Percentiles rank a stretch among this genome's conserved stretches.
Evolutionary conservation across 2,329 filamentous ascomycete genomes (phyloP).

Genomic region (Metarhizium anisopliae): DNA sequence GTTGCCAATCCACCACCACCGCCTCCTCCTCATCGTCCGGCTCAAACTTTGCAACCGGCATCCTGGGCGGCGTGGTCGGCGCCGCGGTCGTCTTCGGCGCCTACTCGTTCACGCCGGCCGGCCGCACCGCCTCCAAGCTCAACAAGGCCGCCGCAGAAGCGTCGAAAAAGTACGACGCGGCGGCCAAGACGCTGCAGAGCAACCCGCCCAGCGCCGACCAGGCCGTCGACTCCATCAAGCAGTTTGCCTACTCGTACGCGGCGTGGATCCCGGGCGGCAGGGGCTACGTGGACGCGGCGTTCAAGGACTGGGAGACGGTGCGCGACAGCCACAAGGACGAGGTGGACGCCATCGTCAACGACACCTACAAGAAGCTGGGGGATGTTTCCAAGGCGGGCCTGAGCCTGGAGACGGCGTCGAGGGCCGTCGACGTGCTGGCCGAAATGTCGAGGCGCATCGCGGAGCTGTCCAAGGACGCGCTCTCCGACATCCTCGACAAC

Average conservation of each 20-base stretch:
- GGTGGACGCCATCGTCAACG: slow-evolving; percentile 57
- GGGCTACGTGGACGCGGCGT: slow-evolving; percentile 58
- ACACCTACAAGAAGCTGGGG: slow-evolving; percentile 60
- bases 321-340: slow-evolving; percentile 59
- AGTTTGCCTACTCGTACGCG: slow-evolving; percentile 60
- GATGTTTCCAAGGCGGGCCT: slow-evolving; percentile 50
- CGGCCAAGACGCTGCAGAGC: slow-evolving; percentile 51
- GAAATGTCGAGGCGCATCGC: slow-evolving; percentile 52
- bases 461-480: slow-evolving; percentile 52
- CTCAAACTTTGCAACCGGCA: slow-evolving; percentile 29
- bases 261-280: slow-evolving; percentile 63
- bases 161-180: slow-evolving; percentile 49
- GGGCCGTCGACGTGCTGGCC: slow-evolving; percentile 53
- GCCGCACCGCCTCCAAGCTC: slow-evolving; percentile 29
- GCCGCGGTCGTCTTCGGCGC: slow-evolving; percentile 32
- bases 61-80: slow-evolving; percentile 35
- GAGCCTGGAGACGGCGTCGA: slow-evolving; percentile 51
- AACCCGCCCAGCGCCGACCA: slow-evolving; percentile 57
- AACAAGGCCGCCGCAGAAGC: slow-evolving; percentile 44
- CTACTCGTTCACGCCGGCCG: slow-evolving; percentile 36
- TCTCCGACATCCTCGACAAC: slow-evolving; percentile 59
- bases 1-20: slow-evolving; percentile 32
- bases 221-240: slow-evolving; percentile 55
- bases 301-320: slow-evolving; percentile 62
- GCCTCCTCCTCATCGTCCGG: slow-evolving; percentile 14